Percentiles rank a stretch among this genome's conserved stretches.
phyloP scores from a whole-genome alignment of 208 protist species.

The Leptomonas pyrrhocoris region DNA sequence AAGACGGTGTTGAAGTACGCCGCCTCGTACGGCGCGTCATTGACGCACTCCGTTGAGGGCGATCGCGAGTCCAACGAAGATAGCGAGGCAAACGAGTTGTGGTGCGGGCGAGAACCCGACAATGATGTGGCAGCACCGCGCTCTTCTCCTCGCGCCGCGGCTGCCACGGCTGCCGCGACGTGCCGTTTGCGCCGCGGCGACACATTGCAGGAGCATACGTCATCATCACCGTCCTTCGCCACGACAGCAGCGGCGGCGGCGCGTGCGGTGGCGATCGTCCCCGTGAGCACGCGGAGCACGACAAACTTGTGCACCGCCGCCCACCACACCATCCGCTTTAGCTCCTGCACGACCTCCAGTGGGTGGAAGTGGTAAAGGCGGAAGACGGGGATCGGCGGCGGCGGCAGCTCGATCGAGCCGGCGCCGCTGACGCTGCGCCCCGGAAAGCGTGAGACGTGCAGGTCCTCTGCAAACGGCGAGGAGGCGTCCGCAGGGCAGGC shows the following conservation, averaged over 20 bases:
- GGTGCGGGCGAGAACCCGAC: not conserved
- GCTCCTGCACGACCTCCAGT: conserved; percentile 21
- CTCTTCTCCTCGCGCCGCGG: too few relatives aligned
- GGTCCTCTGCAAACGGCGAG: conserved; percentile 15
- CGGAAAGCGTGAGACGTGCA: conserved; percentile 11
- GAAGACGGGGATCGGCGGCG: conserved; percentile 13
- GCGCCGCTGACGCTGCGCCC: conserved; percentile 8
- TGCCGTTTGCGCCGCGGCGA: not conserved
- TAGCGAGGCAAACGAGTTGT: not conserved
- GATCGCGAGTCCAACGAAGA: not conserved
- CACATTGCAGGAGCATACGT: not conserved
- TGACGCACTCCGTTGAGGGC: conserved; percentile 8
- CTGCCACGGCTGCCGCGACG: not conserved
- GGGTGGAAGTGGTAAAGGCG: conserved; percentile 18
- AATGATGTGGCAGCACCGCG: too few relatives aligned
- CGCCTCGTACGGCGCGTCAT: conserved; percentile 5
- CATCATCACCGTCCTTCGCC: not conserved
- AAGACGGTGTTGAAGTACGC: conserved; percentile 26
- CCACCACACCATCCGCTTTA: conserved; percentile 21
- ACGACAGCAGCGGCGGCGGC: not conserved
- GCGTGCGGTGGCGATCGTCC: conserved; percentile 3
- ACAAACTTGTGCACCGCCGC: conserved; percentile 12
- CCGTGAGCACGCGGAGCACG: conserved; percentile 18
- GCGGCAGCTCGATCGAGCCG: conserved; percentile 12
- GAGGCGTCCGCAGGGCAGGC: not conserved